Conservation (phyloP, 345 rosid genomes). For the Moricandia arvensis region DNA sequence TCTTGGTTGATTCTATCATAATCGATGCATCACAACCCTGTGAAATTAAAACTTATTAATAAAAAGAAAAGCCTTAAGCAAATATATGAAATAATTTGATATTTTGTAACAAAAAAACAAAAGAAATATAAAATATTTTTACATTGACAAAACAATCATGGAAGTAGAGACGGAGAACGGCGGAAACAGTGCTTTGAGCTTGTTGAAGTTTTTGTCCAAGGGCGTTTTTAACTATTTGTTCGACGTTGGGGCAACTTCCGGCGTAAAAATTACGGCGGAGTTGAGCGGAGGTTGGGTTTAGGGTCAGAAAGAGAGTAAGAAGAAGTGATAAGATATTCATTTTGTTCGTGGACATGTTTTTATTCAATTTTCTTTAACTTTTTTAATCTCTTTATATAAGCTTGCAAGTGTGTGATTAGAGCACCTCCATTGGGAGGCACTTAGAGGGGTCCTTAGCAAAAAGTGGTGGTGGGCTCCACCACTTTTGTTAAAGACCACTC, state of each 20-base stretch:
- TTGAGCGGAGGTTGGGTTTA: conserved; percentile 46
- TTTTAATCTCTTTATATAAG: not conserved
- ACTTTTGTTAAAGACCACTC: too few species aligned
- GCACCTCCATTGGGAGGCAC: too few species aligned
- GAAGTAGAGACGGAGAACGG: conserved; percentile 74
- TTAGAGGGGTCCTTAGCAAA: too few species aligned
- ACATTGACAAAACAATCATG: conserved; percentile 82
- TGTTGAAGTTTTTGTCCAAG: conserved; percentile 51
- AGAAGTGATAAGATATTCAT: conserved; percentile 18
- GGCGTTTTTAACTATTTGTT: conserved; percentile 55
- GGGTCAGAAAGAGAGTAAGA: conserved; percentile 16
- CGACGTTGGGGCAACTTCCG: conserved; percentile 66
- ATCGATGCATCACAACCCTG: conserved; percentile 50
- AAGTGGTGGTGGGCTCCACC: too few species aligned
- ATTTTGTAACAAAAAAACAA: not conserved
- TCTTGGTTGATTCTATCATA: conserved; percentile 31
- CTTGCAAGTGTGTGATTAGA: not conserved
- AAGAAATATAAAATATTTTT: not conserved
- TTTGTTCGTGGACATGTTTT: not conserved
- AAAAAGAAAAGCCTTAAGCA: not conserved
- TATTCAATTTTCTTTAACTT: not conserved
- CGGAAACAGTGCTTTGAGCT: conserved; percentile 69
- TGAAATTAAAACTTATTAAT: not conserved
- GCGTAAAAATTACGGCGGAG: conserved; percentile 67
- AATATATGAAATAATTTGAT: not conserved